Evolutionary conservation across 2,329 filamentous ascomycete genomes (phyloP), one percentile per base, ranked within the genome.

Genomic region (Aurifilum marmelostoma): DNA sequence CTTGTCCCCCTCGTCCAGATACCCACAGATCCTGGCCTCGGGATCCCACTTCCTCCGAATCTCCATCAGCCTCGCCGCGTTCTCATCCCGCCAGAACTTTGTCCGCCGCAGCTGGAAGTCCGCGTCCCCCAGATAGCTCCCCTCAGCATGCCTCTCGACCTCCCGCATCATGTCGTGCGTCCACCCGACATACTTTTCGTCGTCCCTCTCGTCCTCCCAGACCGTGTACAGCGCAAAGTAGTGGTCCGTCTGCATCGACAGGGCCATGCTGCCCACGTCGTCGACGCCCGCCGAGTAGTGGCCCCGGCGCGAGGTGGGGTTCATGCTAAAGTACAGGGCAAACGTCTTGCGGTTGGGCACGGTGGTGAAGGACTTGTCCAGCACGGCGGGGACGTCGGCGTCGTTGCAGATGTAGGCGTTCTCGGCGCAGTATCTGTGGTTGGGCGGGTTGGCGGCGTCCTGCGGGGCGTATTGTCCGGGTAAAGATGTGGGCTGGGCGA

Each of bases 221-320:
- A 86, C 76, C 0, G 82, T 79, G 72, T 87, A 88, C 2, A 85
- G 66, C 1, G 85, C 84, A 73, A 88, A 83, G 74, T 88, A 88
- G 74, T 88, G 85, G 72, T 88, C 85, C 0, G 80, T 81, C 67
- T 87, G 84, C 81, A 87, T 81, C 37, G 80, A 84, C 18, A 87
- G 76, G 3, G 85, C 85, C 85, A 88, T 88, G 16, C 50, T 60
- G 24, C 60, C 66, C 27, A 34, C 61, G 11, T 59, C 37, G 12
- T 37, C 60, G 3, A 32, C 14, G 7, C 63, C 59, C 59, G 58
- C 12, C 59, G 37, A 3, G 32, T 66, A 52, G 58, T 77, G 76
- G 8, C 80, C 47, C 3, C 80, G 75, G 34, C 79, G 75, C 54
- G 81, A 84, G 37, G 79, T 80, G 0, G 85, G 85, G 39, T 77